Evolutionary conservation across 78 protist genomes (phyloP), one percentile per base, ranked within the genome.

Genomic region (Tieghemostelium lacteum): DNA sequence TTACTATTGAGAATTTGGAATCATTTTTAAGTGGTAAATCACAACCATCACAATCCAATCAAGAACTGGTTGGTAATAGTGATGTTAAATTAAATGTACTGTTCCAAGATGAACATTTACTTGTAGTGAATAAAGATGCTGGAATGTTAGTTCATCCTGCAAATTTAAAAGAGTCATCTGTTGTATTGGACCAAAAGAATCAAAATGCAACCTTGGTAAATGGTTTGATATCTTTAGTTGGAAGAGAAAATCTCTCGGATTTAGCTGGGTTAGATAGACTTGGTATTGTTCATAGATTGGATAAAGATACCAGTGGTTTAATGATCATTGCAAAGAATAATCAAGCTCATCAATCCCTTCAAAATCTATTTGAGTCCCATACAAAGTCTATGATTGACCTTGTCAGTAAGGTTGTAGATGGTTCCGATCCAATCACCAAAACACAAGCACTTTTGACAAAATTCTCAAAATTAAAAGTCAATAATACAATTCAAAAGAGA

Each of bases 141-240:
- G 91, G 91, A 22, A 52, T 83, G 69, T 42, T 83, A 22, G 91
- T 83, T 0, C 91, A 83, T 69, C 91, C 91, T 12, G 26, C 78
- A 0, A 61, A 67, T 22, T 14, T 57, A 12, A 31, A 60, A 24
- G 28, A 22, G 24, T 29, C 33, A 22, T 42, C 60, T 0, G 28
- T 4, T 50, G 49, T 52, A 28, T 19, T 45, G 19, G 52, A 69
- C 28, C 40, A 69, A 24, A 74, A 83, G 14, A 73, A 69, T 58
- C 78, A 69, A 55, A 83, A 73, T 0, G 49, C 50, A 24, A 88
- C 93, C n/a, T 66, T 88, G 33, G 93, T 88, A 0, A 88, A 88
- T 62, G 93, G 65, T 6, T 54, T 88, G 37, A 63, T 88, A 16
- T 70, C 57, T 26, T 22, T 50, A 29, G 73, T 75, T 37, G 93